phyloP scores from a whole-genome alignment of 345 rosid genomes.

The Salix exigua region DNA sequence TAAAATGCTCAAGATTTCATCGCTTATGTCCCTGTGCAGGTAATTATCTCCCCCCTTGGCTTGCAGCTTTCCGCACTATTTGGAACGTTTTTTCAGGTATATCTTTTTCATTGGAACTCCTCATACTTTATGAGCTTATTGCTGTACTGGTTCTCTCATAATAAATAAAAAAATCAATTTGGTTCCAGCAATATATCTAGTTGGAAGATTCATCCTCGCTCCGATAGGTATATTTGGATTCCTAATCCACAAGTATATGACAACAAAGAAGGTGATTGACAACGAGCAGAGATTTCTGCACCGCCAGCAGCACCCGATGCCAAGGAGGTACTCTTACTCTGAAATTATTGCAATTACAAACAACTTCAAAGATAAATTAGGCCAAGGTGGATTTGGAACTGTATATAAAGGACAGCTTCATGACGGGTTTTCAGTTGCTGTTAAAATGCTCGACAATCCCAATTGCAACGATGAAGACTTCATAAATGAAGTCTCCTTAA shows the following conservation, averaged over 20 bases:
- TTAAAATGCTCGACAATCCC: constrained; percentile 20
- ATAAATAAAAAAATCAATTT: not conserved
- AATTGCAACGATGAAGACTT: constrained; percentile 13
- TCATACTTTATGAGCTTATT: not conserved
- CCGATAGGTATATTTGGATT: constrained; percentile 22
- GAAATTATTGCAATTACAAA: constrained; percentile 19
- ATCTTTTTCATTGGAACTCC: not conserved
- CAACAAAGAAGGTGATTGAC: constrained; percentile 1
- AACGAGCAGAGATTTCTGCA: not conserved
- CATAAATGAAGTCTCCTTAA: constrained; percentile 11
- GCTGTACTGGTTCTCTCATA: not conserved
- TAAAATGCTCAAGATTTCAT: not conserved
- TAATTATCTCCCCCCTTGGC: not conserved
- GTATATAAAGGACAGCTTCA: constrained; percentile 27
- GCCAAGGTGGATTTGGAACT: constrained; percentile 28
- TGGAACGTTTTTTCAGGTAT: constrained; percentile 16
- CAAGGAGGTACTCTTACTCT: constrained; percentile 19
- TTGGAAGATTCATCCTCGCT: constrained; percentile 30
- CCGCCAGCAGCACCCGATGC: constrained; percentile 1
- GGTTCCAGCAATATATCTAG: constrained; percentile 17
- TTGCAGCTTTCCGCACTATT: not conserved
- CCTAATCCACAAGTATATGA: constrained; percentile 22
- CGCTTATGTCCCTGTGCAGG: constrained; percentile 12
- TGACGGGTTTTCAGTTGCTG: constrained; percentile 24
- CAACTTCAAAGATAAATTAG: constrained; percentile 22